phyloP scores from a whole-genome alignment of 306 rosid genomes.

The Cicer judaicum region DNA sequence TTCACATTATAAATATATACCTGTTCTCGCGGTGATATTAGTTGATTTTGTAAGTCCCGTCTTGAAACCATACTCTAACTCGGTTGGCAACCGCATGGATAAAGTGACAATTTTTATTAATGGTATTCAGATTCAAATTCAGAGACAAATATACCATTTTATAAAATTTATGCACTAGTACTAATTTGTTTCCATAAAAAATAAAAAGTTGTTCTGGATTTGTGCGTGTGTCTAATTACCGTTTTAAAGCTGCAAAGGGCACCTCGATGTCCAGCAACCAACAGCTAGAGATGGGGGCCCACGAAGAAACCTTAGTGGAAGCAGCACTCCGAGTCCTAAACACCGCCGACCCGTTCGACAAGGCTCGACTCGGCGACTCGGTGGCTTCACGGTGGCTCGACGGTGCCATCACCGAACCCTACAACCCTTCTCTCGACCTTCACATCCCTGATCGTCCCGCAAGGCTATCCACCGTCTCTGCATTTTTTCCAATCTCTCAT shows the following conservation, averaged over 20 bases:
- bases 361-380: conserved; percentile 71
- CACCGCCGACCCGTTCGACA: conserved; percentile 83
- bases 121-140: too few relatives aligned
- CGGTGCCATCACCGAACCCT: conserved; percentile 60
- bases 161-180: too few relatives aligned
- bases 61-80: too few relatives aligned
- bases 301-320: conserved; percentile 61
- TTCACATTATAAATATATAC: too few relatives aligned
- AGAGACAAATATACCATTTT: too few relatives aligned
- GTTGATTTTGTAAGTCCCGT: too few relatives aligned
- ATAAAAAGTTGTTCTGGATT: too few relatives aligned
- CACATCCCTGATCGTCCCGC: conserved; percentile 80
- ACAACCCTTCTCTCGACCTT: conserved; percentile 52
- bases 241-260: neutral
- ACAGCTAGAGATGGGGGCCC: conserved; percentile 6
- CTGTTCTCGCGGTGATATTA: too few relatives aligned
- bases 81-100: too few relatives aligned
- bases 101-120: too few relatives aligned
- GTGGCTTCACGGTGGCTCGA: conserved; percentile 77
- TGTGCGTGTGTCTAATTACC: too few relatives aligned
- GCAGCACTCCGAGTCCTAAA: conserved; percentile 82
- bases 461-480: conserved; percentile 62
- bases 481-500: neutral
- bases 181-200: too few relatives aligned
- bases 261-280: neutral